Percentiles rank a stretch among this genome's conserved stretches.
phyloP scores from a whole-genome alignment of 768 basidiomycete species.

The Rhizopogon salebrosus region DNA sequence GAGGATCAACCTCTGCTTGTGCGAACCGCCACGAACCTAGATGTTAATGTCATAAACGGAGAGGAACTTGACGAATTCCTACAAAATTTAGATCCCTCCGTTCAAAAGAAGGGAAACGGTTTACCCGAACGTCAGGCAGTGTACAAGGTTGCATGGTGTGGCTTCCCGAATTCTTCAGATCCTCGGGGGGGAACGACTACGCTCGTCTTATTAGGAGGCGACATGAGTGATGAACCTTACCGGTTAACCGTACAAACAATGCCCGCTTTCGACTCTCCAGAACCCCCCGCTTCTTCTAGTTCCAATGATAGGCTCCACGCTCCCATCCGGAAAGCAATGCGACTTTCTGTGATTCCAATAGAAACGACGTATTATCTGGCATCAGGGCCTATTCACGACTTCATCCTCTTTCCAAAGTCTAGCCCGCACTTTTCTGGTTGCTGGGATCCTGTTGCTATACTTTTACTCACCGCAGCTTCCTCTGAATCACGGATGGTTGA shows the following conservation, averaged over 20 bases:
- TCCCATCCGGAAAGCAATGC: constrained; percentile 57
- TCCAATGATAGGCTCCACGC: constrained; percentile 23
- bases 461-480: constrained; percentile 53
- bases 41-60: constrained; percentile 53
- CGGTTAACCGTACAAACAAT: constrained; percentile 70
- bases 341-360: constrained; percentile 46
- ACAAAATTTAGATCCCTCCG: constrained; percentile 12
- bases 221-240: constrained; percentile 42
- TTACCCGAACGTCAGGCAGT: constrained; percentile 58
- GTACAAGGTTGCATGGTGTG: constrained; percentile 83
- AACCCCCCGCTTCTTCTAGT: constrained; percentile 30
- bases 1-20: constrained; percentile 71
- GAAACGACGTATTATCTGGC: constrained; percentile 56
- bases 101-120: constrained; percentile 11
- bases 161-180: constrained; percentile 62
- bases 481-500: constrained; percentile 47
- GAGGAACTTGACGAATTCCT: constrained; percentile 37
- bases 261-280: constrained; percentile 56
- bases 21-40: constrained; percentile 55
- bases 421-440: constrained; percentile 65
- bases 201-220: constrained; percentile 76
- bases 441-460: constrained; percentile 64
- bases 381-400: constrained; percentile 65
- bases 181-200: constrained; percentile 67
- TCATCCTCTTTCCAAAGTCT: constrained; percentile 63